Percentiles rank a stretch among this genome's conserved stretches.
These are phyloP conservation scores for Akanthomyces lecanii DNA, from an alignment of 2,329 filamentous ascomycete genomes.

Conservation along the genomic window DNA sequence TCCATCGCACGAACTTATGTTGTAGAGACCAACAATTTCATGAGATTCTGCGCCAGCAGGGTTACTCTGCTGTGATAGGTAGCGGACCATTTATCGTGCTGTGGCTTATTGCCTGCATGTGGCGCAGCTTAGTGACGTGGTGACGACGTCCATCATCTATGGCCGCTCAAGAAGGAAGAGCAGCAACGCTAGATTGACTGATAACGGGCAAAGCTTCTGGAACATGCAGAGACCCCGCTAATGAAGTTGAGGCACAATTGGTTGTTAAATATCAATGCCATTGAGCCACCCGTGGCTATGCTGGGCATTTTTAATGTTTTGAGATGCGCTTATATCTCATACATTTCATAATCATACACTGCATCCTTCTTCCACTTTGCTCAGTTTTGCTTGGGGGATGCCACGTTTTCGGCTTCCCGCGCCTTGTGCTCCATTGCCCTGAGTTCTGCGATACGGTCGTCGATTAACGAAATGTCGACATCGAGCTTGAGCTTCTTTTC, in stretches of 20 bases:
- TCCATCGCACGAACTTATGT: background rate
- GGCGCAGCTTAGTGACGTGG: slow-evolving; percentile 5
- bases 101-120: background rate
- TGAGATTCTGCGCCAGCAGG: background rate
- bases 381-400: background rate
- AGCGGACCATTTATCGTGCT: background rate
- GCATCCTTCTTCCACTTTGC: background rate
- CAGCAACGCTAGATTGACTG: background rate
- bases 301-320: background rate
- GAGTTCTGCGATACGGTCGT: slow-evolving; percentile 62
- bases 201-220: background rate
- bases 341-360: background rate
- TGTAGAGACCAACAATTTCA: background rate
- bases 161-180: background rate
- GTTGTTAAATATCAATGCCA: background rate
- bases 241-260: background rate
- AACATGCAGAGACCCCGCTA: background rate
- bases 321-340: background rate
- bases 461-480: slow-evolving; percentile 71
- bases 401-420: background rate
- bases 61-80: background rate
- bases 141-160: too few species aligned
- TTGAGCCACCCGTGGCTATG: background rate
- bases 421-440: slow-evolving; percentile 18
- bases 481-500: slow-evolving; percentile 70